Evolutionary conservation across 331 rosid genomes (phyloP).

Genomic region (Acacia pycnantha): DNA sequence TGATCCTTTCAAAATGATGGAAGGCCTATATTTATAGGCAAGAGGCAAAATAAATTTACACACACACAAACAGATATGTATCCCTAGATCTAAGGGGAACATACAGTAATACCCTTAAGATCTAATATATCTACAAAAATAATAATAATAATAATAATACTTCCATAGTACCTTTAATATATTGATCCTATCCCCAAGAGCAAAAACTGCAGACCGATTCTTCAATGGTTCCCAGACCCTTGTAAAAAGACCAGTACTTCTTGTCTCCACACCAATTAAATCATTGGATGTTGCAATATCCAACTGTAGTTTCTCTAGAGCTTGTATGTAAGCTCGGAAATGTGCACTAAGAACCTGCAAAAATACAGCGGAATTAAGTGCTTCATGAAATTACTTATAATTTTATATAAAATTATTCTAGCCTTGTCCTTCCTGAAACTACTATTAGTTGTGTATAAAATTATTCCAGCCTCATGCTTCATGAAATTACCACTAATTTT

Average conservation of each 20-base stretch:
- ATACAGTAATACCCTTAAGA: not conserved
- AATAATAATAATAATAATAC: not conserved
- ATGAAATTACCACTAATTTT: constrained; percentile 13
- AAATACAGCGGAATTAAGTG: constrained; percentile 23
- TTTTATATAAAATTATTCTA: not conserved
- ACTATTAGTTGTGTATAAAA: constrained; percentile 4
- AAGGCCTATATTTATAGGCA: not conserved
- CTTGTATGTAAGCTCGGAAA: constrained; percentile 94
- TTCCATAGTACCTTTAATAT: constrained; percentile 61
- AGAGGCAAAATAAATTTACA: not conserved
- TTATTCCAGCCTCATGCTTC: constrained; percentile 12
- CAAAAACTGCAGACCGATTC: constrained; percentile 93
- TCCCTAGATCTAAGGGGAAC: not conserved
- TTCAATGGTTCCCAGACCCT: constrained; percentile 92
- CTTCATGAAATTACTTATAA: constrained; percentile 21
- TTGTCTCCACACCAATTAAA: constrained; percentile 95
- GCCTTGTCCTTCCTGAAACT: constrained; percentile 6
- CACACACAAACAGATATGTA: not conserved
- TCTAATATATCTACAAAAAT: not conserved
- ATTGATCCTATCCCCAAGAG: constrained; percentile 90
- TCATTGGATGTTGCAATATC: constrained; percentile 95
- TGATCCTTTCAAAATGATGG: not conserved
- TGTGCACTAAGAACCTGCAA: constrained; percentile 97
- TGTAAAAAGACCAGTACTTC: constrained; percentile 72
- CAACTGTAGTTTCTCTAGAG: constrained; percentile 88